phyloP scores from a whole-genome alignment of 1,284 basidiomycete species.

The Sanghuangporus sanghuang region DNA sequence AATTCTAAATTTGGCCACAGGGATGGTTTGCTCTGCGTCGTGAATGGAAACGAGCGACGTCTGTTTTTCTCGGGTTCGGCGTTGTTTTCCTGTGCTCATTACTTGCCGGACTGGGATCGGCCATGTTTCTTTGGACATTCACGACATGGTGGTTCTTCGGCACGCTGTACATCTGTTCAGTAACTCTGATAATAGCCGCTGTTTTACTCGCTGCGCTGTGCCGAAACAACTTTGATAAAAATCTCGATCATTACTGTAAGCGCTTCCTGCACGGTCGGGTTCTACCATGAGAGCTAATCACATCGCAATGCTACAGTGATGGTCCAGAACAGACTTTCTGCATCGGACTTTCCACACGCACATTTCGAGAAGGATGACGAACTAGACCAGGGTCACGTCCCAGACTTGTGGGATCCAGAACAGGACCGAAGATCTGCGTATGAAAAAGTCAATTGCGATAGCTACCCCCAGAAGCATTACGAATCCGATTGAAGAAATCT shows the following conservation, averaged over 20 bases:
- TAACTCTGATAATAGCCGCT: constrained; percentile 15
- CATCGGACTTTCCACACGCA: constrained; percentile 7
- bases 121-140: constrained; percentile 21
- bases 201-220: constrained; percentile 21
- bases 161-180: constrained; percentile 16
- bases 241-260: constrained; percentile 21
- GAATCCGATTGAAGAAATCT: not conserved
- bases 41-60: constrained; percentile 19
- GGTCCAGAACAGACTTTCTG: constrained; percentile 8
- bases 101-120: constrained; percentile 18
- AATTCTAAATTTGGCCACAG: not conserved
- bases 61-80: constrained; percentile 18
- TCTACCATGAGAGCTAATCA: not conserved
- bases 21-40: constrained; percentile 21
- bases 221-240: constrained; percentile 22
- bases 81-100: constrained; percentile 11
- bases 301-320: not conserved
- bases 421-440: not conserved
- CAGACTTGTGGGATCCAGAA: not conserved
- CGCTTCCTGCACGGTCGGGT: not conserved
- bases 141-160: constrained; percentile 24
- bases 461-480: not conserved
- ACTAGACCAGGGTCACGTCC: not conserved
- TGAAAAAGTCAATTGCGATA: not conserved
- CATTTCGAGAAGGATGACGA: constrained; percentile 10